These are phyloP conservation scores for Pythium brassicae DNA, from an alignment of 352 stramenopile genomes.

Conservation along the genomic window DNA sequence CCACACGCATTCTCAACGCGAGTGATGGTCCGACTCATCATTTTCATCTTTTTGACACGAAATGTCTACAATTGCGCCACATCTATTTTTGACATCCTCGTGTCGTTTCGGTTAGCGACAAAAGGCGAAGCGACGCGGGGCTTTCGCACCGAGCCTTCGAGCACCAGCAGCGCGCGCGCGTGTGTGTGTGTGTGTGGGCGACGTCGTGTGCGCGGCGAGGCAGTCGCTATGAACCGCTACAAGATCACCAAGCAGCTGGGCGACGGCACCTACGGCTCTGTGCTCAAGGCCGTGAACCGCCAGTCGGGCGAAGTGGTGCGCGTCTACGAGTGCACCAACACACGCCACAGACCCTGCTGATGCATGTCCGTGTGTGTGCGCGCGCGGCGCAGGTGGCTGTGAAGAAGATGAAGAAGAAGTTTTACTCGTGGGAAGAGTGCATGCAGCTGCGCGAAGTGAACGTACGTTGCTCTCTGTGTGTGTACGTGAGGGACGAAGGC, in stretches of 20 bases:
- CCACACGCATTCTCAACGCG: no score
- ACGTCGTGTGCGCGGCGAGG: background rate
- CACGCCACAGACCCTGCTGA: no score
- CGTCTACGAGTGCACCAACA: no score
- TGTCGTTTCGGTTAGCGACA: no score
- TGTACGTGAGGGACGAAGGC: constrained; percentile 1
- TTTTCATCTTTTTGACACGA: no score
- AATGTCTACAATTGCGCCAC: no score
- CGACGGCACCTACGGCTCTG: constrained; percentile 94
- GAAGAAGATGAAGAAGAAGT: constrained; percentile 98
- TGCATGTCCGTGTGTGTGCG: background rate
- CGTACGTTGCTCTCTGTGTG: constrained; percentile 33
- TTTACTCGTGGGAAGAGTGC: constrained; percentile 95
- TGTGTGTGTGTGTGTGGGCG: no score
- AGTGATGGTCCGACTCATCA: no score
- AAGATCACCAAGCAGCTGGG: constrained; percentile 95
- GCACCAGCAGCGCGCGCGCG: background rate
- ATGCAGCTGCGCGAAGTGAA: constrained; percentile 97
- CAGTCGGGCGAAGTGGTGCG: constrained; percentile 91
- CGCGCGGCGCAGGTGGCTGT: constrained; percentile 92
- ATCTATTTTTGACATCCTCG: no score
- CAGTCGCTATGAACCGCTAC: constrained; percentile 85
- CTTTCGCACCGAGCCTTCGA: background rate
- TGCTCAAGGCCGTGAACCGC: constrained; percentile 93
- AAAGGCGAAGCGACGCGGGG: no score